These are phyloP conservation scores for Ophiocordyceps robertsii DNA, from an alignment of 2,329 filamentous ascomycete species.

Conservation along the genomic window DNA sequence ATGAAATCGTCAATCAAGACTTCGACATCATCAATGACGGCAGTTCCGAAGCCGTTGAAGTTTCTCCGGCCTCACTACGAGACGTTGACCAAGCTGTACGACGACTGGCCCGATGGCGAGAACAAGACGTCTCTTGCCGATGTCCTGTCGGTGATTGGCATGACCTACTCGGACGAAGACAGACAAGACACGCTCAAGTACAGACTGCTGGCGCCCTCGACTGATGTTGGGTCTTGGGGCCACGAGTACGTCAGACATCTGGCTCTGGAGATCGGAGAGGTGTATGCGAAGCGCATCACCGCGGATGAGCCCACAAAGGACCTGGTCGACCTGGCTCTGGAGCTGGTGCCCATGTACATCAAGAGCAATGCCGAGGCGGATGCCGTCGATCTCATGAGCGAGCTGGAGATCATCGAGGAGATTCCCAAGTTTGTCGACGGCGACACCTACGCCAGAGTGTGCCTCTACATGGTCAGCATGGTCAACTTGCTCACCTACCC, in stretches of 20 bases:
- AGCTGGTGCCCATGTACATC: slow-evolving; percentile 85
- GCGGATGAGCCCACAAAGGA: slow-evolving; percentile 77
- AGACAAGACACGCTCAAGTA: slow-evolving; percentile 94
- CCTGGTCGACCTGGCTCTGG: slow-evolving; percentile 68
- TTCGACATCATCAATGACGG: slow-evolving; percentile 98
- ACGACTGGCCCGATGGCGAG: slow-evolving; percentile 71
- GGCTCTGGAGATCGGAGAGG: slow-evolving; percentile 88
- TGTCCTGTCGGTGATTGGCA: slow-evolving; percentile 91
- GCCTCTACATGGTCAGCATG: slow-evolving; percentile 98
- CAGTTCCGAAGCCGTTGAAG: slow-evolving; percentile 95
- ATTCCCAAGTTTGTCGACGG: slow-evolving; percentile 84
- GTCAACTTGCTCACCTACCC: slow-evolving; percentile 95
- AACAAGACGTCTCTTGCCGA: slow-evolving; percentile 88
- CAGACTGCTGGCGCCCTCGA: slow-evolving; percentile 74
- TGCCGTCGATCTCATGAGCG: slow-evolving; percentile 91
- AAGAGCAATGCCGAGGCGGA: slow-evolving; percentile 97
- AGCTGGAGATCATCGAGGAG: slow-evolving; percentile 91
- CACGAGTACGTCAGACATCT: slow-evolving; percentile 97
- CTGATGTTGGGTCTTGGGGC: slow-evolving; percentile 93
- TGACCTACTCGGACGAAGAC: slow-evolving; percentile 97
- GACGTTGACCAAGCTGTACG: slow-evolving; percentile 74
- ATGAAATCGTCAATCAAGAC: slow-evolving; percentile 99
- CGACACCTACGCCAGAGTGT: slow-evolving; percentile 85
- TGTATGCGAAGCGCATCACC: slow-evolving; percentile 77
- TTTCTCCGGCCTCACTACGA: slow-evolving; percentile 96